Base-by-base conservation (phyloP, 2,329 filamentous ascomycete genomes). In the Sphaerulina vaccinii region DNA sequence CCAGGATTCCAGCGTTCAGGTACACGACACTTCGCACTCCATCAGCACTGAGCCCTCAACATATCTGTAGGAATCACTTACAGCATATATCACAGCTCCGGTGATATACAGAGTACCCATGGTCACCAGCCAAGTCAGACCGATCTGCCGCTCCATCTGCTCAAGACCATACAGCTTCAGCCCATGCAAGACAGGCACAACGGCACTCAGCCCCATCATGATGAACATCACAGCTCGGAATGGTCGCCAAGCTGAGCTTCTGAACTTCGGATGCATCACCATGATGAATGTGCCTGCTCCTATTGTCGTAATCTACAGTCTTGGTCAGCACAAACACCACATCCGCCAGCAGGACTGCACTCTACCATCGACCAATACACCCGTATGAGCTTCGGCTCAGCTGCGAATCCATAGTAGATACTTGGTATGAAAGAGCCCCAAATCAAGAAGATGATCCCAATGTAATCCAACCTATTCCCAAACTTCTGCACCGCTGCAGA, bases 381-480 rank as follows among this genome's bases (percentile, higher is more conserved):
- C 37, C 74, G 76, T 73, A 90, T 83, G 63, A 92, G 68, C 6
- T 69, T 64, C 2, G 83, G 81, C 57, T 84, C 74, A 64, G 86
- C 90, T 63, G 82, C 88, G 68, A 95, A 90, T 3, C 86, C 90
- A 70, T 95, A 96, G 70, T 89, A 93, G 53, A 99, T 71, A 43
- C 88, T 87, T 2, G 93, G 91, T 39, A 97, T 82, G 66, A 92
- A 96, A 68, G 87, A 92, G 5, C 93, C 93, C 60, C 92, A 88
- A 53, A 97, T 97, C 60, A 99, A 75, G 42, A 85, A 82, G 23
- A 97, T 88, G 62, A 99, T 99, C 5, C 93, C 93, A 4, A 92
- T 82, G 68, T 99, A 97, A 68, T 99, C 93, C 51, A 97, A 75
- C 70, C 95, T 89, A 69, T 97, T 97, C 9, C 91, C 91, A 76